phyloP scores from a whole-genome alignment of 768 basidiomycete species.

The Suillus cothurnatus region DNA sequence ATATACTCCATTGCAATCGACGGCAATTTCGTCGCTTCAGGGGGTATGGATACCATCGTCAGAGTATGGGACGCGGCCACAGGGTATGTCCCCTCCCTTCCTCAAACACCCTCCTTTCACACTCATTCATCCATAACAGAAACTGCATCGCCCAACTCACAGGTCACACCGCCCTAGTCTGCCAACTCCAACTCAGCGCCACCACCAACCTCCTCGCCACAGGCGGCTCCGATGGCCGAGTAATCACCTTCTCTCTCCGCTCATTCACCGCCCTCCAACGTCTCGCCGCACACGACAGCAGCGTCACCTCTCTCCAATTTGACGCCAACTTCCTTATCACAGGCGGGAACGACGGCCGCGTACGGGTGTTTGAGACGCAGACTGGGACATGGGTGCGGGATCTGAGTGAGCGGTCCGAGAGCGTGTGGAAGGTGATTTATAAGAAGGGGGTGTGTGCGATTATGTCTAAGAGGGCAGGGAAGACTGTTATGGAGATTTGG shows the following conservation, averaged over 20 bases:
- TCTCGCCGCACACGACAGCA: constrained; percentile 87
- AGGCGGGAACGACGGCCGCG: constrained; percentile 84
- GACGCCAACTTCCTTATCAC: constrained; percentile 81
- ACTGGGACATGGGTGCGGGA: constrained; percentile 75
- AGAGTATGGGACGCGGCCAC: constrained; percentile 86
- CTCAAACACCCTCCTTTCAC: background rate
- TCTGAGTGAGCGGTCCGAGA: constrained; percentile 74
- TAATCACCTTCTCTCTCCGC: constrained; percentile 66
- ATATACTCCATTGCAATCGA: constrained; percentile 93
- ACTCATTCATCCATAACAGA: constrained; percentile 37
- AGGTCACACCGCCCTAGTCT: constrained; percentile 91
- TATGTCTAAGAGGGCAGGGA: constrained; percentile 77
- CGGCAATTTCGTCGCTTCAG: constrained; percentile 78
- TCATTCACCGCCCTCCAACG: constrained; percentile 53
- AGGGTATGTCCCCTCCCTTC: constrained; percentile 53
- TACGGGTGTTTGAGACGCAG: constrained; percentile 67
- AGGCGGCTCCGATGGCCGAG: constrained; percentile 87
- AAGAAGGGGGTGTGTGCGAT: constrained; percentile 73
- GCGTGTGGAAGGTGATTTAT: constrained; percentile 86
- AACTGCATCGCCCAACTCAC: constrained; percentile 83
- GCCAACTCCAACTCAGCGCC: constrained; percentile 81
- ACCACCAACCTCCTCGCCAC: constrained; percentile 63
- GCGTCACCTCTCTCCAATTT: constrained; percentile 86
- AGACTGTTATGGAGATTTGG: constrained; percentile 90
- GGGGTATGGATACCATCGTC: constrained; percentile 92